Evolutionary conservation across 2,329 filamentous ascomycete genomes (phyloP), one percentile per base, ranked within the genome.

Genomic region (Beauveria medogensis): DNA sequence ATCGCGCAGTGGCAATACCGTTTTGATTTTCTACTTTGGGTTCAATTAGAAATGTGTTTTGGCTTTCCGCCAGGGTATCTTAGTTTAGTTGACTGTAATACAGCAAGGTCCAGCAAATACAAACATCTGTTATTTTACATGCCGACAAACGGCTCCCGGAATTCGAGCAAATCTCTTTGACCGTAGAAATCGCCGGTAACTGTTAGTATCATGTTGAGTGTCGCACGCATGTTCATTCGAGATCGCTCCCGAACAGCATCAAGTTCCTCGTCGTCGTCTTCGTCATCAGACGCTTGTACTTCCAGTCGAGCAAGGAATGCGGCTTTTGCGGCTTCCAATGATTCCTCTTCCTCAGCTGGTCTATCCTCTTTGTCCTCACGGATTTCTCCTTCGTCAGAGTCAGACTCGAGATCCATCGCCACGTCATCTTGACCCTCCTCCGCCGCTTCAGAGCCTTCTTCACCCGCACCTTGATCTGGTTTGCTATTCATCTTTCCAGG

Each of bases 171-270:
- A 73, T 97, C 93, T 65, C 88, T 82, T 74, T 97, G 93, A 1
- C 93, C 92, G 74, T 92, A 97, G 65, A 90, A 85, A 74, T 96
- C 92, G 67, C 91, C 92, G 53, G 89, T 87, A 41, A 97, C 82
- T 0, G 90, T 94, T 66, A 97, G 78, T 58, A 97, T 90, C 91
- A 96, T 96, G 74, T 95, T 92, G 40, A 97, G 79, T 46, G 91
- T 92, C n/a, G 86, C 88, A 30, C 83, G 79, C 77, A 79, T 80
- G 70, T 81, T 84, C 67, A 77, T 73, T 44, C 74, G 75, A 44
- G 71, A 71, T n/a, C 77, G 71, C 41, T 68, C 65, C 62, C 66
- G 66, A 3, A 69, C 67, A 3, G 64, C 65, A 55, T 72, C 68
- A 50, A 67, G 67, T 14, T 64, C 61, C 20, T 67, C 63, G 20